Base-by-base conservation (phyloP, 1,284 basidiomycete genomes). In the Rhodotorula sp. region DNA sequence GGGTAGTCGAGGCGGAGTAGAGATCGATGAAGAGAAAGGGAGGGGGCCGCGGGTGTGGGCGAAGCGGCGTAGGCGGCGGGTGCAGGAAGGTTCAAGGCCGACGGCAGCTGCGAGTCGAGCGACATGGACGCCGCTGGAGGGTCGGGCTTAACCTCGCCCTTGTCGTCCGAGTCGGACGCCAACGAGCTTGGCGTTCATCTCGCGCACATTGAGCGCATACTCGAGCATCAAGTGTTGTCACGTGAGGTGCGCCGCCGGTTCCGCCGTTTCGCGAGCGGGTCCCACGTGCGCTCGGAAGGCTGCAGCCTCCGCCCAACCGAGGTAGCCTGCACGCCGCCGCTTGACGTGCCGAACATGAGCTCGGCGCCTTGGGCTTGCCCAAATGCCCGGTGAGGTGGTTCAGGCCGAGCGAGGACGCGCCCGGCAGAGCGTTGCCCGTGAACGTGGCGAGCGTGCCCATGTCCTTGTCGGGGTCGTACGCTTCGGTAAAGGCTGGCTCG, bases 191-290 rank as follows among this genome's bases (percentile, higher is more conserved):
- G 85, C 82, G 71, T 89, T 89, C 64, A 87, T 84, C 52, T 89
- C 87, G 7, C 83, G 78, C 1, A 88, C 87, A 45, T 89, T 85
- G 78, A 84, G 84, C 3, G 92, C 90, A 67, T 89, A 89, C 79
- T 90, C 85, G 76, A 83, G 84, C 89, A 96, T 93, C 93, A 93
- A 97, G 78, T 94, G 93, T 77, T 93, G 90, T 78, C 89, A 88
- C 45, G 86, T 88, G 17, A 93, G 79, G 68, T 82, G 81, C 63
- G 74, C 70, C 19, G 78, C 67, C 19, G 77, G 77, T 62, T 74
- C 76, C 34, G 73, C 76, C 68, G 78, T 85, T 86, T 87, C 68
- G 90, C 79, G 74, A 89, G 77, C 54, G 88, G 88, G 82, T 91
- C 92, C 77, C 88, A 85, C 62, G 90, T 89, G 9, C 90, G 90